Base-by-base conservation (phyloP, 495 filamentous ascomycete species). In the Alectoria sarmentosa region DNA sequence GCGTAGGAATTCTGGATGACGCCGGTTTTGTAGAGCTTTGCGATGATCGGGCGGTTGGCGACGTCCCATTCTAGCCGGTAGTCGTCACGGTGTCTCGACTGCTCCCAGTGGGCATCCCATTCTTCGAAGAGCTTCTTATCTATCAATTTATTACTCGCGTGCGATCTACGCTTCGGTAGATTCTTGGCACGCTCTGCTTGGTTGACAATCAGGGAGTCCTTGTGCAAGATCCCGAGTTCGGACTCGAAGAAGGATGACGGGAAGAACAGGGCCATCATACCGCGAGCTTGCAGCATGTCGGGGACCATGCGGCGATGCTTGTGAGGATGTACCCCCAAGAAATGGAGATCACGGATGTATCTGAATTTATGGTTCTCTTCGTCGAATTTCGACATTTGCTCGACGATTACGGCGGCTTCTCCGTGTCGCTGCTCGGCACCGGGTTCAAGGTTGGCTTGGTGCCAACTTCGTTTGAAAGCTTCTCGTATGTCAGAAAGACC, bases 1-100 rank as follows among this genome's bases (percentile, higher is more conserved):
- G 70, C 63, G 58, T 76, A 73, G 21, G 72, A 42, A 9, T 70
- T 71, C 1, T 54, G 64, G 57, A 80, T 69, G 57, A 80, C 67
- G 60, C 78, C 79, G 2, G 73, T 75, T 60, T 75, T 71, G 67
- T 79, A 82, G n/a, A 82, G 76, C 75, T 76, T 75, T 3, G 77
- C 74, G 37, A 82, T 70, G 58, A 76, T 79, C 15, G 77, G 77
- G 5, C 78, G 74, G 36, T 74, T 67, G 9, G 65, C 70, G 10
- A 73, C 54, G 63, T 73, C 75, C 74, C 76, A 79, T 26, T 79
- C 73, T 44, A 66, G 52, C 10, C 74, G 78, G 10, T 68, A 71
- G 26, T 77, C 70, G 4, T 71, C 62, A 4, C 9, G 34, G 67
- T 69, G 23, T 59, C 56, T 3, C 67, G 58, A 11, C 57, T 64